These are phyloP conservation scores for Fusarium penzigii DNA, from an alignment of 2,329 filamentous ascomycete species.

Conservation along the genomic window DNA sequence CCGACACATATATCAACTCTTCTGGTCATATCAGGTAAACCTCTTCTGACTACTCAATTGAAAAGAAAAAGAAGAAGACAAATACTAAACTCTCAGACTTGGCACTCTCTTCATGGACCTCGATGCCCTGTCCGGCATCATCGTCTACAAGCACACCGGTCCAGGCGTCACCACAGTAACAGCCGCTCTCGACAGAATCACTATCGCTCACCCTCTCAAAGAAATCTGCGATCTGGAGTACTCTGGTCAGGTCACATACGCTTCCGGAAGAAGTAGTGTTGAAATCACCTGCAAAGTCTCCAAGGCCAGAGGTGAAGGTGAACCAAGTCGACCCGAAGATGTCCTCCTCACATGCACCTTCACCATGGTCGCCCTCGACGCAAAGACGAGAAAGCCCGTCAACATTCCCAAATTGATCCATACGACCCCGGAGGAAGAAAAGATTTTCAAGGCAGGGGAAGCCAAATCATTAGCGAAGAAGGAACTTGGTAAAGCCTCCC, in stretches of 20 bases:
- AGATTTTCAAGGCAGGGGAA: slow-evolving; percentile 28
- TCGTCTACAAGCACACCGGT: slow-evolving; percentile 70
- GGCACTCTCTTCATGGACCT: slow-evolving; percentile 79
- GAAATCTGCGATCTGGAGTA: slow-evolving; percentile 80
- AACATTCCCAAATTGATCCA: slow-evolving; percentile 25
- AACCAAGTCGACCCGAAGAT: slow-evolving; percentile 48
- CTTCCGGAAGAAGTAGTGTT: slow-evolving; percentile 71
- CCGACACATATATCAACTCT: slow-evolving; percentile 77
- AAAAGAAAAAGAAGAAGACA: too few species aligned
- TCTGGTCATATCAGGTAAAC: slow-evolving; percentile 65
- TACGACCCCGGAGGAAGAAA: slow-evolving; percentile 31
- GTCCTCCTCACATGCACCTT: slow-evolving; percentile 45
- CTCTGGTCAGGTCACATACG: slow-evolving; percentile 63
- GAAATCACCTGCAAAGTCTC: slow-evolving; percentile 75
- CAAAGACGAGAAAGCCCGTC: slow-evolving; percentile 30
- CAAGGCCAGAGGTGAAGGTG: slow-evolving; percentile 61
- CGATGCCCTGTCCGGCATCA: slow-evolving; percentile 73
- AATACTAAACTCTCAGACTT: slow-evolving; percentile 38
- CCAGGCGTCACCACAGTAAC: slow-evolving; percentile 53
- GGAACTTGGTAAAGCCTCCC: slow-evolving; percentile 22
- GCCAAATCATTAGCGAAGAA: slow-evolving; percentile 30
- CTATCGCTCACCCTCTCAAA: slow-evolving; percentile 67
- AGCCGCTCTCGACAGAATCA: slow-evolving; percentile 51
- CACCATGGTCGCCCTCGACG: slow-evolving; percentile 33
- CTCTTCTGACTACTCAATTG: neutral